Conservation (phyloP, 73 alveolate species). For the Diophrys sp. region DNA sequence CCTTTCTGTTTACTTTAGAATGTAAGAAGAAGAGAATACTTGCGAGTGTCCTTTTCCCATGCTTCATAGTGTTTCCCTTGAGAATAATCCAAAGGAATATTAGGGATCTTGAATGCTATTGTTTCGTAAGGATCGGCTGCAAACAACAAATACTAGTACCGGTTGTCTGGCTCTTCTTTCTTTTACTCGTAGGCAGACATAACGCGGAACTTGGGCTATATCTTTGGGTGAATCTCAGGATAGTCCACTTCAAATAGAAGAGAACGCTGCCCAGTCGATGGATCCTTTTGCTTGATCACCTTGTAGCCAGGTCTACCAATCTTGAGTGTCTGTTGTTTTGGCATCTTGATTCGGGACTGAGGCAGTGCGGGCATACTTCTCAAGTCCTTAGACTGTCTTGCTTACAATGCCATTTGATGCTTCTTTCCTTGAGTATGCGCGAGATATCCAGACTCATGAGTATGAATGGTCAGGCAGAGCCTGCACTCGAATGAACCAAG, state of each 20-base stretch:
- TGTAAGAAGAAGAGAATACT: constrained; percentile 28
- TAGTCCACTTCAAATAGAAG: constrained; percentile 96
- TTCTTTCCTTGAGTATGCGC: constrained; percentile 99
- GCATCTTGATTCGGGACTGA: constrained; percentile 70
- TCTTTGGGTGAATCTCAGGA: constrained; percentile 81
- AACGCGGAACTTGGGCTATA: constrained; percentile 94
- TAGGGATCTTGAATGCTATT: constrained; percentile 92
- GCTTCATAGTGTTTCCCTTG: constrained; percentile 76
- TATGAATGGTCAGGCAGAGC: constrained; percentile 98
- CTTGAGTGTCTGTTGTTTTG: constrained; percentile 76
- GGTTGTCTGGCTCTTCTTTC: constrained; percentile 80
- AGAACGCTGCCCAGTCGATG: constrained; percentile 90
- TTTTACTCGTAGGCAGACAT: constrained; percentile 97
- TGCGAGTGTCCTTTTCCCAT: constrained; percentile 78
- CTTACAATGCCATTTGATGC: constrained; percentile 94
- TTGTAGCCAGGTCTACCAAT: constrained; percentile 99
- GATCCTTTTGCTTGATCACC: constrained; percentile 95
- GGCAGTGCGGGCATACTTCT: constrained; percentile 70
- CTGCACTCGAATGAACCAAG: constrained; percentile 99
- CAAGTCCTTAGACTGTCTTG: constrained; percentile 88
- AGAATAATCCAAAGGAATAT: constrained; percentile 61
- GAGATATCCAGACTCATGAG: constrained; percentile 95
- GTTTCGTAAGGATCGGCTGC: constrained; percentile 99
- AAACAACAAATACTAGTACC: constrained; percentile 92
- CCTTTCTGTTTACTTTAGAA: no score